Evolutionary conservation across 148 eudicot species (phyloP).

Genomic region (Polygonum maritimum): DNA sequence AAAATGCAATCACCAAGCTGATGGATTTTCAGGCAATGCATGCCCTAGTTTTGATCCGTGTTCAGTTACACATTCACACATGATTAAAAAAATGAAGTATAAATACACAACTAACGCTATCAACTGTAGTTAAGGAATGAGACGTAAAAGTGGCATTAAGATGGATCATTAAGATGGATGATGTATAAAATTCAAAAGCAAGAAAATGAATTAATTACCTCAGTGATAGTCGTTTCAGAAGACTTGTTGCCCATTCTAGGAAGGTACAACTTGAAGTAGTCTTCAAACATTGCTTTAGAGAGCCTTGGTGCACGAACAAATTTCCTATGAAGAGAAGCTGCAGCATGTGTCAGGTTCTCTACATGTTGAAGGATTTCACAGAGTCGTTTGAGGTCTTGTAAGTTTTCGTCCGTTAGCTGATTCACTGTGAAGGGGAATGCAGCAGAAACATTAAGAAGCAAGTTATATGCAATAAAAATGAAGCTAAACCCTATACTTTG

Average conservation of each 20-base stretch:
- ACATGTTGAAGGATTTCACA: constrained; percentile 52
- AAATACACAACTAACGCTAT: neutral
- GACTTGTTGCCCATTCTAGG: constrained; percentile 54
- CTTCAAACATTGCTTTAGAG: constrained; percentile 45
- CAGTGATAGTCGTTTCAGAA: constrained; percentile 16
- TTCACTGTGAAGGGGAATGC: constrained; percentile 37
- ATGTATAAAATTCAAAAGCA: neutral
- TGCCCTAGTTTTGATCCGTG: neutral
- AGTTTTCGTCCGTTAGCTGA: constrained; percentile 30
- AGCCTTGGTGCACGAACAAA: constrained; percentile 64
- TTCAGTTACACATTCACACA: neutral
- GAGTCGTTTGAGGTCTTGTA: constrained; percentile 59
- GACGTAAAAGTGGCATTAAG: neutral
- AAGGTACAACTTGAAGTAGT: constrained; percentile 52
- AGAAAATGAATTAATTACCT: constrained; percentile 26
- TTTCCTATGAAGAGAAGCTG: constrained; percentile 80
- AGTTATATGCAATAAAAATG: neutral
- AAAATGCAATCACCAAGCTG: neutral
- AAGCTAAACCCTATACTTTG: neutral
- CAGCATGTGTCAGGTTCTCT: constrained; percentile 54
- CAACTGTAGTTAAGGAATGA: neutral
- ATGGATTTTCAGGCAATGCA: neutral
- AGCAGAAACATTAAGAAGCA: neutral
- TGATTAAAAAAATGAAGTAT: no score
- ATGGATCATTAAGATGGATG: constrained; percentile 4